Base-by-base conservation (phyloP, 441 rosid species). In the Mallotus repandus region DNA sequence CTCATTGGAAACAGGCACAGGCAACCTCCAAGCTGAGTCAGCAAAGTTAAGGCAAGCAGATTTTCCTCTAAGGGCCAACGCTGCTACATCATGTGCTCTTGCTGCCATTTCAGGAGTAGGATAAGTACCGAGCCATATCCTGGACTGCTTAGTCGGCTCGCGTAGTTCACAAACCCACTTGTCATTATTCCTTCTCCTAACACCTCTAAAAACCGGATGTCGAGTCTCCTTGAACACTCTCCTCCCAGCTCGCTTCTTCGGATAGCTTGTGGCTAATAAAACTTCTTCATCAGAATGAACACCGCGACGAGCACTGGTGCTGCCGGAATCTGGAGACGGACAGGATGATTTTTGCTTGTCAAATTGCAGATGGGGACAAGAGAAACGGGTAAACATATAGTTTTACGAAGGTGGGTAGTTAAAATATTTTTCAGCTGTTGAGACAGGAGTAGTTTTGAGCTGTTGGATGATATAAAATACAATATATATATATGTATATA, bases 151-250 rank as follows among this genome's bases (percentile, higher is more conserved):
- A 21, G 70, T 84, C 0, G 97, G 98, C 61, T 89, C 94, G 2
- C 98, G 82, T 41, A 91, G 73, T 76, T 93, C 98, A 54, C 96
- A 90, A 11, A 93, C 98, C 98, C 98, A 93, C 77, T 87, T 93
- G 69, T 85, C 83, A 8, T 80, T 86, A 71, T 91, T 90, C 77
- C 97, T 83, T 46, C 65, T 73, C 19, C 98, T 70, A 9, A 91
- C 86, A 0, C 97, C 98, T 68, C 97, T 84, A 75, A 76, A 93
- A 67, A 93, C 79, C 0, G 98, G 98, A 70, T 93, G 98, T 11
- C 98, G 90, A 2, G 98, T 93, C 85, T 93, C 98, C 78, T 89
- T 89, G 72, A 91, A 93, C 4, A 91, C 77, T 53, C 79, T 86
- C 62, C 98, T 15, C 25, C 98, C 98, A 0, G 98, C 91, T 15